Evolutionary conservation across 768 basidiomycete species (phyloP), one percentile per base, ranked within the genome.

Genomic region (Tricholomella constricta): DNA sequence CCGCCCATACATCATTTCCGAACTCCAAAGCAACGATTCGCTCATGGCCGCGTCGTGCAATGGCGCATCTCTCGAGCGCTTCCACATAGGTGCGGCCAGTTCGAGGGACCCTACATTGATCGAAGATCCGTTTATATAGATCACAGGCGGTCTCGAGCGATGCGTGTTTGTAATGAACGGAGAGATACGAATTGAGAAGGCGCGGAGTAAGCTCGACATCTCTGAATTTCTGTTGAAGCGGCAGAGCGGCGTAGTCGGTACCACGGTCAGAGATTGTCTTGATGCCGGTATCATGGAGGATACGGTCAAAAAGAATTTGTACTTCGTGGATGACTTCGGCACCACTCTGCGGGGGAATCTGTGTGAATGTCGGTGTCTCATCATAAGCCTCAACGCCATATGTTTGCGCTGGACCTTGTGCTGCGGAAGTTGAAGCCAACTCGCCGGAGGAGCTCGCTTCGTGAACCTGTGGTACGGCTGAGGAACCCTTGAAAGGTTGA

Each of bases 131-230:
- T 54, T 75, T 66, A 66, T 88, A 93, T 7, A 78, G 65, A 7
- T 76, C 73, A 25, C 71, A 69, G 2, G 81, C 72, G 2, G 63
- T 63, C 23, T 80, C 76, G 36, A 94, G 69, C 9, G 77, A 61
- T 1, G 71, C 66, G 54, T 82, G 81, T 38, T 67, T 69, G 63
- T 88, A 88, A 64, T 86, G 80, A 0, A 94, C 88, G 11, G 88
- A 83, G 45, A 97, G 72, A 64, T 91, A 98, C 2, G 93, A 82
- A 59, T 88, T 91, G 57, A 94, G 61, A 6, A 97, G 78, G 1
- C 80, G 76, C 0, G 90, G 60, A 0, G 84, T 82, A 45, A 88
- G 62, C 6, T 67, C 43, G 29, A 94, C 89, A 48, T 75, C 59
- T 6, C 67, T 65, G 68, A 96, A 93, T 51, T 75, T 78, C 35